phyloP scores from a whole-genome alignment of 164 flowering plant species.

The Dillenia turbinata region DNA sequence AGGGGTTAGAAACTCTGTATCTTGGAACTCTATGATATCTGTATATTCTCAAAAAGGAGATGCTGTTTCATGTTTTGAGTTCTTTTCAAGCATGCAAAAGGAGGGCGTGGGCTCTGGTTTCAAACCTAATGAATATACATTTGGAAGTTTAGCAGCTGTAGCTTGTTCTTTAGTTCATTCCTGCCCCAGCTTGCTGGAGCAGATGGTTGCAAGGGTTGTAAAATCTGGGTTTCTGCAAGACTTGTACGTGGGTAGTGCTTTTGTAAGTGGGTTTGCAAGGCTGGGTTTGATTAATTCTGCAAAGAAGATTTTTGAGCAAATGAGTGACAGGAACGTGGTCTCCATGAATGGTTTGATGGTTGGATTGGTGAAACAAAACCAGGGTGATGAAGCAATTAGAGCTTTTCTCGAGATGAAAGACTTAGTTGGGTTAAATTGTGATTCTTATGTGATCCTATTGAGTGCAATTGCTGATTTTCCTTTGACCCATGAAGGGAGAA shows the following conservation, averaged over 20 bases:
- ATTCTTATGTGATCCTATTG: constrained; percentile 66
- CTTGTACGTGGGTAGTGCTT: constrained; percentile 84
- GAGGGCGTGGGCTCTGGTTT: constrained; percentile 26
- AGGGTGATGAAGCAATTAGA: constrained; percentile 62
- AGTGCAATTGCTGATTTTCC: constrained; percentile 64
- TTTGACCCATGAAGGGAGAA: constrained; percentile 42
- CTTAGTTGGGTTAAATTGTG: constrained; percentile 41
- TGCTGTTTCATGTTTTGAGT: constrained; percentile 39
- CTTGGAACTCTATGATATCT: constrained; percentile 85
- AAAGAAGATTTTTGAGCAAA: constrained; percentile 45
- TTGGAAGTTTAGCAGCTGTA: constrained; percentile 68
- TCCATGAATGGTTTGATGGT: constrained; percentile 83
- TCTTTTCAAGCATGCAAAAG: constrained; percentile 56
- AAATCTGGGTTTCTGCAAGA: constrained; percentile 63
- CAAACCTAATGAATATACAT: constrained; percentile 71
- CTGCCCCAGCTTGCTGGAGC: constrained; percentile 44
- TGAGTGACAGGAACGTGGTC: constrained; percentile 65
- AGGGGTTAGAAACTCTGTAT: constrained; percentile 36
- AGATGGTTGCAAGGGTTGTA: constrained; percentile 49
- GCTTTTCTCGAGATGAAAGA: constrained; percentile 47
- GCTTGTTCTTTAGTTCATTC: constrained; percentile 27
- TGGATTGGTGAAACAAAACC: constrained; percentile 65
- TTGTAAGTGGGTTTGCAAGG: constrained; percentile 69
- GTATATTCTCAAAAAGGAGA: constrained; percentile 62
- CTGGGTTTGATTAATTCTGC: constrained; percentile 53